Evolutionary conservation across 495 filamentous ascomycete genomes (phyloP).

Genomic region (Penicillium robsamsonii): DNA sequence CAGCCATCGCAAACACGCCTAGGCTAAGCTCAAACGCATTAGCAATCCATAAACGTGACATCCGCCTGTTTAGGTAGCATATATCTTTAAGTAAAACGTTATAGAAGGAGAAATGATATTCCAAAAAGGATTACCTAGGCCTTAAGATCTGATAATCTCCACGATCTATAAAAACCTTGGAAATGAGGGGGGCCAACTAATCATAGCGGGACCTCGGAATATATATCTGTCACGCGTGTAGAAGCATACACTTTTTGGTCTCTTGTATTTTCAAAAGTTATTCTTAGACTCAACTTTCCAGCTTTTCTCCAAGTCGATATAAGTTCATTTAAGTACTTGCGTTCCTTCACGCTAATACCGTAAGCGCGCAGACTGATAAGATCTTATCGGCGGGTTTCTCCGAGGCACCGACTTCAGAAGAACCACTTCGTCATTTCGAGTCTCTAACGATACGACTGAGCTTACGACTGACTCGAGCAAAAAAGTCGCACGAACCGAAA

Average conservation of each 20-base stretch:
- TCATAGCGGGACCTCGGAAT: background rate
- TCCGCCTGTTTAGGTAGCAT: background rate
- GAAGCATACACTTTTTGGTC: background rate
- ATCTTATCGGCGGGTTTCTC: slow-evolving; percentile 34
- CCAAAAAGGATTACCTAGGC: background rate
- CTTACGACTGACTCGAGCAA: background rate
- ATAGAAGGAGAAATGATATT: background rate
- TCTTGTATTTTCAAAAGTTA: background rate
- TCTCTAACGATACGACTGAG: background rate
- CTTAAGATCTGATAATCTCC: background rate
- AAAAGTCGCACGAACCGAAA: background rate
- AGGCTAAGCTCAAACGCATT: background rate
- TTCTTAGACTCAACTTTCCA: background rate
- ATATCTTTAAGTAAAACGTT: background rate
- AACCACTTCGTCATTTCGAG: slow-evolving; percentile 6
- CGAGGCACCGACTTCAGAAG: slow-evolving; percentile 11
- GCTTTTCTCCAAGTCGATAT: background rate
- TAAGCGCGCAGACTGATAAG: slow-evolving; percentile 13
- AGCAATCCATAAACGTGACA: background rate
- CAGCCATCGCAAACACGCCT: background rate
- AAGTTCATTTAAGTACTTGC: background rate
- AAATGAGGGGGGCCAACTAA: background rate
- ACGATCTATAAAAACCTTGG: background rate
- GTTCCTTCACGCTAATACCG: background rate
- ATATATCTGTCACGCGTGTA: background rate